A percentile compares a stretch with the other conserved stretches of the same genome.
These are phyloP conservation scores for Rhizopogon sp. DNA, from an alignment of 768 basidiomycete species.

Conservation along the genomic window DNA sequence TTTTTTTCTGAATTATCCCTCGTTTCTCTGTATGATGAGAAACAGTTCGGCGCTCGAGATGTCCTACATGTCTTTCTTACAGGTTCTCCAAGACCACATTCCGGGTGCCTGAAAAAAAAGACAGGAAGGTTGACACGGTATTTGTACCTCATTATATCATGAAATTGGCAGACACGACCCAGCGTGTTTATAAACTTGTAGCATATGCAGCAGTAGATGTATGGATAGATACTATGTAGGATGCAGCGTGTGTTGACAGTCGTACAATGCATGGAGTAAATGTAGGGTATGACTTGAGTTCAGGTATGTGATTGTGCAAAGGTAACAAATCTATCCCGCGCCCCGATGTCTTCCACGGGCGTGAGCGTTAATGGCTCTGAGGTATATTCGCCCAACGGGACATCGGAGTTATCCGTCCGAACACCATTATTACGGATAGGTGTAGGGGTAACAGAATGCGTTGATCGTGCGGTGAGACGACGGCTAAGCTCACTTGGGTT, in stretches of 20 bases:
- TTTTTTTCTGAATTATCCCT: too few relatives aligned
- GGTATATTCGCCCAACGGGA: constrained; percentile 1
- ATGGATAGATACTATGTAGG: not conserved
- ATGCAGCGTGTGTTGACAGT: too few relatives aligned
- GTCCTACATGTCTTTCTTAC: too few relatives aligned
- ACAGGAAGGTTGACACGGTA: too few relatives aligned
- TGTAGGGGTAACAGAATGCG: not conserved
- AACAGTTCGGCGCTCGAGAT: too few relatives aligned
- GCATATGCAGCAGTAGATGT: not conserved
- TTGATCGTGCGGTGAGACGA: not conserved
- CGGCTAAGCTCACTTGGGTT: not conserved
- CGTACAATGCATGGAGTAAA: not conserved
- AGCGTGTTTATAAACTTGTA: too few relatives aligned
- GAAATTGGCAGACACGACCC: too few relatives aligned
- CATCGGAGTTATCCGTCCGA: not conserved
- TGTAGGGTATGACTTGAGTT: not conserved
- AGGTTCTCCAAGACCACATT: too few relatives aligned
- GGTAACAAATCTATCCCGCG: constrained; percentile 1
- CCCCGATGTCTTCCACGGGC: constrained; percentile 3
- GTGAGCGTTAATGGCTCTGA: constrained; percentile 4
- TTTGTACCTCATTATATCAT: too few relatives aligned
- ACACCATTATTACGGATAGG: not conserved
- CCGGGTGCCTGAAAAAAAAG: too few relatives aligned
- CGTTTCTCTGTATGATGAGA: too few relatives aligned
- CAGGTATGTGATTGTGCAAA: constrained; percentile 2